Evolutionary conservation across 2,329 filamentous ascomycete genomes (phyloP).

Genomic region (Colletotrichum lindemuthianum): DNA sequence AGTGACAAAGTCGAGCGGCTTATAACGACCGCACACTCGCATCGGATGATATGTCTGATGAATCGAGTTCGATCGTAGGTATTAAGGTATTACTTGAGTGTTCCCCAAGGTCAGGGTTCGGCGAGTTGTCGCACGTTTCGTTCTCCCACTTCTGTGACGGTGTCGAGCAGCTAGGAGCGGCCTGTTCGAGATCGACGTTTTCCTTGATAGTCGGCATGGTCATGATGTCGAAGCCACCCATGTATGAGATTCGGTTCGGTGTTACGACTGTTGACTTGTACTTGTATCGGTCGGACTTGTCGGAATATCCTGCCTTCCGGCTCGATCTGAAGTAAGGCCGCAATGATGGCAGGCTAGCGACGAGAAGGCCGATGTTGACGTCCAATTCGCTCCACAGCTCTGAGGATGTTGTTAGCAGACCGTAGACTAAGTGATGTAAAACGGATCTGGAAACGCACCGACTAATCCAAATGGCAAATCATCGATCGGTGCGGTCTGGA

Average conservation of each 20-base stretch:
- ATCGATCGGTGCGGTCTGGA: conserved; percentile 22
- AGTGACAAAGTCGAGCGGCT: no score
- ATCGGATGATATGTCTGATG: no score
- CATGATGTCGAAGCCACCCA: conserved; percentile 19
- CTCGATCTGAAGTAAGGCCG: conserved; percentile 32
- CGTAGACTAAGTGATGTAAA: not conserved
- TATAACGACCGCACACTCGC: no score
- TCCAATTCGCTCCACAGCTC: conserved; percentile 31
- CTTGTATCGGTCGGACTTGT: conserved; percentile 24
- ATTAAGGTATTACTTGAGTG: no score
- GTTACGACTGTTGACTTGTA: conserved; percentile 27
- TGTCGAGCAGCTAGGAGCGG: conserved; percentile 6
- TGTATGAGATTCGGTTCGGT: not conserved
- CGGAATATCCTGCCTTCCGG: conserved; percentile 14
- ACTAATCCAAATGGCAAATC: conserved; percentile 26
- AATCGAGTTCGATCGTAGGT: no score
- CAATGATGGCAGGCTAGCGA: conserved; percentile 26
- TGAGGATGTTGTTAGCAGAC: not conserved
- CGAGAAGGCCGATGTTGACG: conserved; percentile 26
- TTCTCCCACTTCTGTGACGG: conserved; percentile 4
- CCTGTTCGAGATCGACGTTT: conserved; percentile 8
- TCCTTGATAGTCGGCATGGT: conserved; percentile 4
- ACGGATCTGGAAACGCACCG: not conserved
- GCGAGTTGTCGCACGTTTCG: not conserved
- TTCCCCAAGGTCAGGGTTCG: no score